Conservation (phyloP, 2,329 filamentous ascomycete genomes). For the Lecanosticta acicola region DNA sequence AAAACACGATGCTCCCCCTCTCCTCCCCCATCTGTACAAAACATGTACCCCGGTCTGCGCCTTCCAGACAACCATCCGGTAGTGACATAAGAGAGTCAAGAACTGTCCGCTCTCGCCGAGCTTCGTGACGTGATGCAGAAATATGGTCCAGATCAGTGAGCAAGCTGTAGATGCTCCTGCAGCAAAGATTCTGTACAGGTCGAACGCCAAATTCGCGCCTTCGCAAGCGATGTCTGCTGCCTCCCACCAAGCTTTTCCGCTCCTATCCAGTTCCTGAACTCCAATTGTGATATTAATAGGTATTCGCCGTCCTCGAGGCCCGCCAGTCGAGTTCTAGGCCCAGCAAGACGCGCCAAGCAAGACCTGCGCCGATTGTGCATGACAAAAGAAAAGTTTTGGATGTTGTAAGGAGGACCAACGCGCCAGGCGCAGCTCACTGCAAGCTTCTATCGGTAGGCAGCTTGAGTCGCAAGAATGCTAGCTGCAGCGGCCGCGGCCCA, state of each 20-base stretch:
- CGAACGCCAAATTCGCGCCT: constrained; percentile 8
- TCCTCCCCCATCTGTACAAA: constrained; percentile 14
- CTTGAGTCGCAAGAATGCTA: constrained; percentile 71
- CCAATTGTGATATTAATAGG: constrained; percentile 6
- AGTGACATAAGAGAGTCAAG: constrained; percentile 1
- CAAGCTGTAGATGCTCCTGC: constrained; percentile 8
- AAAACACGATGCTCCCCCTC: constrained; percentile 11
- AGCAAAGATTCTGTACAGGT: constrained; percentile 18
- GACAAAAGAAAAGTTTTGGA: constrained; percentile 19
- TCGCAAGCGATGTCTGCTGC: constrained; percentile 9
- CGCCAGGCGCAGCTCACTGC: constrained; percentile 6
- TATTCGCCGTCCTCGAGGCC: constrained; percentile 12
- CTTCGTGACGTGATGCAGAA: background rate
- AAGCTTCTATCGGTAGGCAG: constrained; percentile 32
- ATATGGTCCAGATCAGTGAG: background rate
- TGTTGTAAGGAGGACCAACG: background rate
- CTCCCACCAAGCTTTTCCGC: constrained; percentile 4
- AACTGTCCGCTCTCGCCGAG: background rate
- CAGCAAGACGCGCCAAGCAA: background rate
- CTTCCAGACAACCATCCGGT: background rate
- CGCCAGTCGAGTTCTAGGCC: constrained; percentile 10
- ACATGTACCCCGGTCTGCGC: constrained; percentile 1
- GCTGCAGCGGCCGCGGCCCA: constrained; percentile 81
- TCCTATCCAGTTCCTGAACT: constrained; percentile 5
- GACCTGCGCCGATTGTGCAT: constrained; percentile 16